Evolutionary conservation across 2,329 filamentous ascomycete genomes (phyloP).

Genomic region (Colletotrichum aenigma): DNA sequence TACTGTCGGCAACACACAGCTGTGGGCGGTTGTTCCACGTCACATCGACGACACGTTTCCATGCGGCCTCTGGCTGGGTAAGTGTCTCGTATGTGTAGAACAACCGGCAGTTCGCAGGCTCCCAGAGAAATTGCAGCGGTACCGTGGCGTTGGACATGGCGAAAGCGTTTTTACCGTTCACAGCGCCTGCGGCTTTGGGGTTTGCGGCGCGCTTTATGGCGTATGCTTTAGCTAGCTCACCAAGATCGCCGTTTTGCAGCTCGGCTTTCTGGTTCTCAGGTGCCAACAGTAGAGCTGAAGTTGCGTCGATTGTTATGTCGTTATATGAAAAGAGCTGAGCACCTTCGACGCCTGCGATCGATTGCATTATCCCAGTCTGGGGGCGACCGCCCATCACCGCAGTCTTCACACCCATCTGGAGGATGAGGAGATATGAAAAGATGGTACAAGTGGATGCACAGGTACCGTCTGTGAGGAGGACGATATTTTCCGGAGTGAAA

Average conservation of each 20-base stretch:
- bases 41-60: constrained; percentile 41
- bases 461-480: constrained; percentile 58
- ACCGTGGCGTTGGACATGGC: constrained; percentile 30
- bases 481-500: constrained; percentile 56
- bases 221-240: constrained; percentile 37
- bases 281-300: constrained; percentile 26
- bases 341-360: constrained; percentile 53
- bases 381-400: constrained; percentile 51
- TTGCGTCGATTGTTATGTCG: constrained; percentile 29
- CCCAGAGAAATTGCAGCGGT: constrained; percentile 50
- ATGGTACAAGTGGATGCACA: constrained; percentile 61
- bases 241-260: constrained; percentile 27
- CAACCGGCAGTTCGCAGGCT: constrained; percentile 50
- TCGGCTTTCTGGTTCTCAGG: constrained; percentile 19
- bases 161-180: constrained; percentile 42
- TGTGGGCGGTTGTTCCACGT: constrained; percentile 33
- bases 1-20: constrained; percentile 36
- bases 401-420: constrained; percentile 52
- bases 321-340: constrained; percentile 37
- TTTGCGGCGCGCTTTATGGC: constrained; percentile 29
- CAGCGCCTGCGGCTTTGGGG: constrained; percentile 25
- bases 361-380: constrained; percentile 49
- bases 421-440: constrained; percentile 58
- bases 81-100: constrained; percentile 50
- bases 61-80: constrained; percentile 39